These are phyloP conservation scores for Amylostereum areolatum DNA, from an alignment of 1,284 basidiomycete species.

Conservation along the genomic window DNA sequence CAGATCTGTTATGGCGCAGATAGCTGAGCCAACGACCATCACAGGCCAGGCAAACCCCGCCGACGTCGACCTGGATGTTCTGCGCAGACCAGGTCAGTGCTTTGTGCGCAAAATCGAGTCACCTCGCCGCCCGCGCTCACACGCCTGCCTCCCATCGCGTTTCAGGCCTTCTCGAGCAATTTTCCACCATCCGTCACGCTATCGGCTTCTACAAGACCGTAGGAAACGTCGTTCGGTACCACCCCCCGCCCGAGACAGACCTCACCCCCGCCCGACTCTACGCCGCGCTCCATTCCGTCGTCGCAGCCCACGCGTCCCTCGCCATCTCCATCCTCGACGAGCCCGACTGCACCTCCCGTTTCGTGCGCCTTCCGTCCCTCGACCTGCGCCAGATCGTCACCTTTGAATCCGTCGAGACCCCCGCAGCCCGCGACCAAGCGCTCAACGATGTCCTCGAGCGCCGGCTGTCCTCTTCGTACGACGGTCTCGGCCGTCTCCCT, in stretches of 20 bases:
- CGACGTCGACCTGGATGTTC: not conserved
- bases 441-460: not conserved
- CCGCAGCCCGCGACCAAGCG: not conserved
- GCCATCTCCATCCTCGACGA: conserved; percentile 2
- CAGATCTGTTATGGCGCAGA: no score
- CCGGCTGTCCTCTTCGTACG: conserved; percentile 1
- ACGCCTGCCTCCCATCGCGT: no score
- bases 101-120: not conserved
- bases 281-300: conserved; percentile 3
- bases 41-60: no score
- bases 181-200: conserved; percentile 1
- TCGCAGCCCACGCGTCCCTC: conserved; percentile 3
- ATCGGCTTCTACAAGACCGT: conserved; percentile 7
- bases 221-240: conserved; percentile 4
- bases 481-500: conserved; percentile 2
- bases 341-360: not conserved
- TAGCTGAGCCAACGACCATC: no score
- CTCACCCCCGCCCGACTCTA: not conserved
- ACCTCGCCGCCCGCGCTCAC: no score
- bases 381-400: conserved; percentile 4
- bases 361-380: conserved; percentile 3
- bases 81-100: not conserved
- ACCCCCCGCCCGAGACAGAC: not conserved
- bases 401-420: not conserved
- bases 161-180: conserved; percentile 6